Evolutionary conservation across 441 rosid species (phyloP), one percentile per base, ranked within the genome.

Genomic region (Gossypium davidsonii): DNA sequence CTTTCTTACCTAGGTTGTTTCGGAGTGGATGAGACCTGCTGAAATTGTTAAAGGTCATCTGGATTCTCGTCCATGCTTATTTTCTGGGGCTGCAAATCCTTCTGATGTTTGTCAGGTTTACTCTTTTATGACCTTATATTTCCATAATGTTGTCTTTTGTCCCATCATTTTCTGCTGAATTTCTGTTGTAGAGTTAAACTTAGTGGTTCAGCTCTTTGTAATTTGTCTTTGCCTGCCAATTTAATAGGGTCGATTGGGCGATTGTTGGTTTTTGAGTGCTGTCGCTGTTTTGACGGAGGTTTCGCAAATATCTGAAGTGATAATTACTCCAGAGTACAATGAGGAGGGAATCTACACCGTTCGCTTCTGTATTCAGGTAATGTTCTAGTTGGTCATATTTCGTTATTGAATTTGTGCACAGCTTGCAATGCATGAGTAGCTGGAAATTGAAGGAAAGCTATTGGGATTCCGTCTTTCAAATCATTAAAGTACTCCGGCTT

Each of bases 31-130:
- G 95, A 92, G 98, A 81, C 98, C 99, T 75, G 88, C 82, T 82
- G 93, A 90, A 72, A 85, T 96, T 79, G 86, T 89, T 68, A 87
- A 85, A 78, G 85, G 79, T 71, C 87, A 79, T 73, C 67, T 80
- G 49, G 93, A 85, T 76, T 84, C 86, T 55, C 80, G 2, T 26
- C 98, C 98, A 37, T 96, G 98, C 90, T 86, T 96, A 78, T 91
- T 92, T 85, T 90, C 95, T 73, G 98, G 98, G 80, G 81, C 84
- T 76, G 97, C 95, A 46, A 91, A 96, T 83, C 98, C 98, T 4
- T 94, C 99, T 59, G 98, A 96, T 88, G 99, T 96, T 88, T 96
- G 98, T 81, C 99, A 96, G 99, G 99, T 96, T 79, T 74, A 83
- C 70, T 71, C 58, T 58, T 34, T 73, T 67, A 70, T 56, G 69